A percentile compares a stretch with the other conserved stretches of the same genome.
phyloP scores from a whole-genome alignment of 306 rosid genomes.

The Senna siamea region DNA sequence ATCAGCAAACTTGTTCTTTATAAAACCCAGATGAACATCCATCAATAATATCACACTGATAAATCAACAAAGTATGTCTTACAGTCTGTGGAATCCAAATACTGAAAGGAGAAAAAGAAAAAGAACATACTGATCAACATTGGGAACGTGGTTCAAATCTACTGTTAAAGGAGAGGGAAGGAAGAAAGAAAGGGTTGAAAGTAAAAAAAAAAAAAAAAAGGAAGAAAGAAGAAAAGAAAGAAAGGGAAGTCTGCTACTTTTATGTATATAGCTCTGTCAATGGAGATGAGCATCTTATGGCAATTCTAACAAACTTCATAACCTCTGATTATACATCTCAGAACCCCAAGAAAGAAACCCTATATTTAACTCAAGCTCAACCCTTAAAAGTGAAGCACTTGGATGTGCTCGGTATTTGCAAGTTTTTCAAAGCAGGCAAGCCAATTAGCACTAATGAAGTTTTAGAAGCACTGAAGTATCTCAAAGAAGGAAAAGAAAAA shows the following conservation, averaged over 20 bases:
- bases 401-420: slow-evolving; percentile 50
- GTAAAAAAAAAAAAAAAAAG: too few species aligned
- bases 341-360: slow-evolving; percentile 58
- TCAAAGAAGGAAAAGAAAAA: slow-evolving; percentile 37
- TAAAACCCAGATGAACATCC: slow-evolving; percentile 46
- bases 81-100: slow-evolving; percentile 50
- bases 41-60: slow-evolving; percentile 47
- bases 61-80: slow-evolving; percentile 54
- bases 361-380: slow-evolving; percentile 57
- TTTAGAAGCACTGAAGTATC: slow-evolving; percentile 48
- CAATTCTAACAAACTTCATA: slow-evolving; percentile 52
- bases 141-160: slow-evolving; percentile 43
- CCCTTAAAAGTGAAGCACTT: slow-evolving; percentile 49
- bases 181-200: slow-evolving; percentile 33
- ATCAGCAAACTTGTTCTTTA: slow-evolving; percentile 27
- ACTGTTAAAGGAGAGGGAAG: slow-evolving; percentile 26
- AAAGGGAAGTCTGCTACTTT: slow-evolving; percentile 44
- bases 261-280: slow-evolving; percentile 48
- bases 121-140: slow-evolving; percentile 43
- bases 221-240: slow-evolving; percentile 14
- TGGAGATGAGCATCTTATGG: slow-evolving; percentile 47
- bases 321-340: slow-evolving; percentile 63
- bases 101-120: slow-evolving; percentile 38
- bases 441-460: slow-evolving; percentile 59
- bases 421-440: slow-evolving; percentile 55